Percentiles rank a stretch among this genome's conserved stretches.
Conservation (phyloP, 331 rosid species). For the Arachis monticola region DNA sequence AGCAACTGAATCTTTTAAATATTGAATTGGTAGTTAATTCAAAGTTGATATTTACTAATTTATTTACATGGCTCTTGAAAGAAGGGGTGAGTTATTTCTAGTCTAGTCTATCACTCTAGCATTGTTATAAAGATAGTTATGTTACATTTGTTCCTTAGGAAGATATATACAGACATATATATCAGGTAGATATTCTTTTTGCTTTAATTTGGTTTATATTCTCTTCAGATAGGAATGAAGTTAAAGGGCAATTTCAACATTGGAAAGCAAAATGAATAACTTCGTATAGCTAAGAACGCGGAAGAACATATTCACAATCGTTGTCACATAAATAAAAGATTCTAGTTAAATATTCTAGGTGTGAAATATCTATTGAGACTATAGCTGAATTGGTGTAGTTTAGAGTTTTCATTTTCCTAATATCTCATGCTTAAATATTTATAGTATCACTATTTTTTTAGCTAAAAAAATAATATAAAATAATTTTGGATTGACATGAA, state of each 20-base stretch:
- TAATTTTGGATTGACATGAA: too few species aligned
- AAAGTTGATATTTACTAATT: too few species aligned
- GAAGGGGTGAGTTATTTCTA: too few species aligned
- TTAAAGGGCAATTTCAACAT: conserved; percentile 18
- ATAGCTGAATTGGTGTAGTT: too few species aligned
- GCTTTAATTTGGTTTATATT: background rate
- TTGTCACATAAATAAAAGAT: conserved; percentile 36
- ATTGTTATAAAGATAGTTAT: background rate
- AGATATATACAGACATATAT: background rate
- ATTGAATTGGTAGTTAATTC: too few species aligned
- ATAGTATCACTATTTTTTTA: too few species aligned
- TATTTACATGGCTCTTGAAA: background rate
- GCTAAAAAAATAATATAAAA: too few species aligned
- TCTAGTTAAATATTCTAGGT: background rate
- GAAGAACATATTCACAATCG: conserved; percentile 30
- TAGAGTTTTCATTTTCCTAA: too few species aligned
- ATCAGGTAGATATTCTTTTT: conserved; percentile 1
- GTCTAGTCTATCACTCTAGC: background rate
- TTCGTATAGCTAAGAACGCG: conserved; percentile 30
- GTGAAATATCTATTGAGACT: too few species aligned
- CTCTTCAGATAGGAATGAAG: background rate
- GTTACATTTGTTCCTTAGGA: background rate
- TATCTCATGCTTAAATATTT: too few species aligned
- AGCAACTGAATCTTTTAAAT: too few species aligned
- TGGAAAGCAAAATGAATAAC: background rate